Evolutionary conservation across 768 basidiomycete genomes (phyloP).

Genomic region (Candolleomyces eurysporus): DNA sequence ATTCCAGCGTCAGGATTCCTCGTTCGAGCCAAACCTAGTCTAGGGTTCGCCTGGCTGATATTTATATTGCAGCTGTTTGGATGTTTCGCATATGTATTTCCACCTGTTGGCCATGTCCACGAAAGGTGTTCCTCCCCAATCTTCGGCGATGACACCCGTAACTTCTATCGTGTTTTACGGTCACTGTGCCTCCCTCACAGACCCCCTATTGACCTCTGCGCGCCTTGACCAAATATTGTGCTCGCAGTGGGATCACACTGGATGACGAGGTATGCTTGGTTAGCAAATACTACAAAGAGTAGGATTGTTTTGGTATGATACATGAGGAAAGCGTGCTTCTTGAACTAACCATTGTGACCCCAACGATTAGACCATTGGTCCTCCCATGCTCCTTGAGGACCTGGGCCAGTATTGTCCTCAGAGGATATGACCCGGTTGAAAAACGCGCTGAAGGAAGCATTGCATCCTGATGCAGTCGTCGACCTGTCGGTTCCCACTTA

Average conservation of each 20-base stretch:
- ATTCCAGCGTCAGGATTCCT: too few species aligned
- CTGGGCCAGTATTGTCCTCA: too few species aligned
- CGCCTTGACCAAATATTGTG: constrained; percentile 89
- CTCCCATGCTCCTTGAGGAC: constrained; percentile 83
- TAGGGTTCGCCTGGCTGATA: too few species aligned
- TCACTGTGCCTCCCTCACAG: too few species aligned
- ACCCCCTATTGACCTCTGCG: too few species aligned
- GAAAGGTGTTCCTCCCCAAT: constrained; percentile 88
- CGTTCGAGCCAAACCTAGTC: too few species aligned
- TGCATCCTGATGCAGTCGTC: too few species aligned
- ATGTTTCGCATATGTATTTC: constrained; percentile 62
- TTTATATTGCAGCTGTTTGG: constrained; percentile 61
- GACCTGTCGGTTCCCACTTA: too few species aligned
- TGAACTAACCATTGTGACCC: constrained; percentile 74
- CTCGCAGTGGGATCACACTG: constrained; percentile 93
- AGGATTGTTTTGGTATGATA: neutral
- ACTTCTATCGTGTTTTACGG: constrained; percentile 45
- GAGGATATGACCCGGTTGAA: too few species aligned
- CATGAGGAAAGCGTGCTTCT: neutral
- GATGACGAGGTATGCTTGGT: constrained; percentile 86
- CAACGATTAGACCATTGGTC: constrained; percentile 91
- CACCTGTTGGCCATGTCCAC: constrained; percentile 74
- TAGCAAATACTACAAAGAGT: constrained; percentile 59
- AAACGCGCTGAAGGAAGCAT: too few species aligned
- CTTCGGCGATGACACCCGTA: constrained; percentile 75